These are phyloP conservation scores for Brassica carinata DNA, from an alignment of 345 rosid species.

Conservation along the genomic window DNA sequence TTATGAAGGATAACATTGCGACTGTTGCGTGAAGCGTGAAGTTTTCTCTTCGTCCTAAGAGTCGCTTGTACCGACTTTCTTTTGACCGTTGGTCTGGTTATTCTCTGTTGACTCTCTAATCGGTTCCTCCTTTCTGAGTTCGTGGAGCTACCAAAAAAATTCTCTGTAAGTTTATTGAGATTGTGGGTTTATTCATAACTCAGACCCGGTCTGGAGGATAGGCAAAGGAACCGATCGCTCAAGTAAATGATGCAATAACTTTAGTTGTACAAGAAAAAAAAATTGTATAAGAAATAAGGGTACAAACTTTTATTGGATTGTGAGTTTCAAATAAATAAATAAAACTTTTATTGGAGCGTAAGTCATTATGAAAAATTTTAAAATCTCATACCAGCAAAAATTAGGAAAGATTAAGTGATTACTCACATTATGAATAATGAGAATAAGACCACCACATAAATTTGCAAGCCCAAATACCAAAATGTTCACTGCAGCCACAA, in stretches of 20 bases:
- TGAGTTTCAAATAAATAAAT: too few relatives aligned
- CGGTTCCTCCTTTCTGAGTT: slow-evolving; percentile 54
- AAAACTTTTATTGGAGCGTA: not conserved
- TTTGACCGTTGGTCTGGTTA: slow-evolving; percentile 5
- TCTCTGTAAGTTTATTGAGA: not conserved
- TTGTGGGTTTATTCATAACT: not conserved
- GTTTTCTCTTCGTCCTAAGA: slow-evolving; percentile 56
- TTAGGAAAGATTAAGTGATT: slow-evolving; percentile 10
- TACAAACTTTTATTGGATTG: too few relatives aligned
- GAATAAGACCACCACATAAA: slow-evolving; percentile 69
- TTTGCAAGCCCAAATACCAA: slow-evolving; percentile 82
- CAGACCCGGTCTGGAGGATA: not conserved
- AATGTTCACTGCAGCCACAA: slow-evolving; percentile 60
- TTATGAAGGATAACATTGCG: slow-evolving; percentile 57
- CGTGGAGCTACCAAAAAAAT: slow-evolving; percentile 63
- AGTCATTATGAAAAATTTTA: not conserved
- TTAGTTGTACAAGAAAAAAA: too few relatives aligned
- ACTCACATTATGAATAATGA: slow-evolving; percentile 67
- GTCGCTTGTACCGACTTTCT: slow-evolving; percentile 53
- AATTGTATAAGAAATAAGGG: not conserved
- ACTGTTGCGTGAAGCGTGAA: slow-evolving; percentile 52
- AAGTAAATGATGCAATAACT: not conserved
- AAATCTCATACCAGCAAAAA: not conserved
- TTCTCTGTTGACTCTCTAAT: slow-evolving; percentile 27
- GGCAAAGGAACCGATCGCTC: not conserved